phyloP scores from a whole-genome alignment of 768 basidiomycete genomes.

The Podaxis sp. region DNA sequence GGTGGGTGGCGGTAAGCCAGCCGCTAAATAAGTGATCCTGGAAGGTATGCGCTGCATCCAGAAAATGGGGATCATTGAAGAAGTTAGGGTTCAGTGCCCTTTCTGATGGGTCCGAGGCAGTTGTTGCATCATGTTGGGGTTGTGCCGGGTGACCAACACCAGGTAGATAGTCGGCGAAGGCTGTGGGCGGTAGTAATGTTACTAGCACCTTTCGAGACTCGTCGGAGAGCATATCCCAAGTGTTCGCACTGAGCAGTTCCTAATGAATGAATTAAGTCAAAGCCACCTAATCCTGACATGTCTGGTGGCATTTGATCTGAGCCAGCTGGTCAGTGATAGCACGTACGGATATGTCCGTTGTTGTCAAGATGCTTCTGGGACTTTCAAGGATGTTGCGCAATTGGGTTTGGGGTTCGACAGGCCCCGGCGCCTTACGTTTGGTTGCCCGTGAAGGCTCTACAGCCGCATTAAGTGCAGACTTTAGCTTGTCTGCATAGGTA shows the following conservation, averaged over 20 bases:
- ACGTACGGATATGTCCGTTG: conserved; percentile 51
- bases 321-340: not conserved
- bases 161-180: conserved; percentile 34
- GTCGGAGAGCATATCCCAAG: conserved; percentile 45
- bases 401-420: conserved; percentile 30
- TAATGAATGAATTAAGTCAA: conserved; percentile 28
- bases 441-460: conserved; percentile 16
- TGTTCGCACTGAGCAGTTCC: conserved; percentile 46
- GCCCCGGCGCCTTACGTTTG: conserved; percentile 29
- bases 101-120: conserved; percentile 1
- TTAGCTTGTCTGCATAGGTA: conserved; percentile 11
- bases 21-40: conserved; percentile 58
- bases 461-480: conserved; percentile 10
- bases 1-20: conserved; percentile 46
- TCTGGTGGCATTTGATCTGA: conserved; percentile 8
- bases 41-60: conserved; percentile 53
- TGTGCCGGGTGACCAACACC: conserved; percentile 31
- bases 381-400: conserved; percentile 40
- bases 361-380: conserved; percentile 47
- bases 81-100: conserved; percentile 32
- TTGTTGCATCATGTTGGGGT: conserved; percentile 25
- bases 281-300: conserved; percentile 13
- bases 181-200: conserved; percentile 44
- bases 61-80: conserved; percentile 52
- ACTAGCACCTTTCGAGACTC: conserved; percentile 36